Conservation (phyloP, 495 filamentous ascomycete genomes). For the Aspergillus taichungensis region DNA sequence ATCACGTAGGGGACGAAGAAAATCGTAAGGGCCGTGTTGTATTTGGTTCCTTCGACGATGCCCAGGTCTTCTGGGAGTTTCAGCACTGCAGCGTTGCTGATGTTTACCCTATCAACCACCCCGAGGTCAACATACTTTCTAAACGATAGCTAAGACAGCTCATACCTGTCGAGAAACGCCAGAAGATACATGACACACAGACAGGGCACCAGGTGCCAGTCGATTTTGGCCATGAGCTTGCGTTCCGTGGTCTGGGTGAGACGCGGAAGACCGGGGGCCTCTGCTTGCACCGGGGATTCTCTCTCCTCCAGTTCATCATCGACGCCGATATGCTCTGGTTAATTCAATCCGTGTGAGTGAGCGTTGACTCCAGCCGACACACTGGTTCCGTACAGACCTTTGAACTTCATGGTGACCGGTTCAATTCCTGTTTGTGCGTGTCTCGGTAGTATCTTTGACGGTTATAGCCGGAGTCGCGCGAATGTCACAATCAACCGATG, state of each 20-base stretch:
- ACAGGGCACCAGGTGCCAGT: constrained; percentile 71
- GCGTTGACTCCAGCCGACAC: background rate
- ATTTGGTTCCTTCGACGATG: constrained; percentile 48
- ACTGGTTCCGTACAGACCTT: too few relatives aligned
- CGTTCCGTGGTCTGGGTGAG: constrained; percentile 55
- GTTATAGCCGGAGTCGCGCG: too few relatives aligned
- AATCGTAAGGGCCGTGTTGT: constrained; percentile 73
- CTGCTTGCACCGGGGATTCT: constrained; percentile 18
- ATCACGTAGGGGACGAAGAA: constrained; percentile 92
- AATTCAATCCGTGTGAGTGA: constrained; percentile 4
- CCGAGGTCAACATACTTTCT: too few relatives aligned
- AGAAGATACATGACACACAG: constrained; percentile 76
- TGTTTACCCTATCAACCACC: constrained; percentile 44
- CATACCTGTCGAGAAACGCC: constrained; percentile 77
- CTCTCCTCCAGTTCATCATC: constrained; percentile 12
- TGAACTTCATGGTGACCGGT: background rate
- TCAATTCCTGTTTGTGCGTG: too few relatives aligned
- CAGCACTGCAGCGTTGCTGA: constrained; percentile 55
- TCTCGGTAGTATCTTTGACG: too few relatives aligned
- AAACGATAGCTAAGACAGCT: background rate
- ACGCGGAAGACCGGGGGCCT: constrained; percentile 18
- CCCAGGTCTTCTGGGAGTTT: constrained; percentile 56
- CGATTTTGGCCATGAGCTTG: constrained; percentile 65
- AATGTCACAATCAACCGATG: too few relatives aligned
- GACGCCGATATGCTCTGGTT: constrained; percentile 8